Evolutionary conservation across 345 rosid genomes (phyloP), one percentile per base, ranked within the genome.

Genomic region (Linum usitatissimum): DNA sequence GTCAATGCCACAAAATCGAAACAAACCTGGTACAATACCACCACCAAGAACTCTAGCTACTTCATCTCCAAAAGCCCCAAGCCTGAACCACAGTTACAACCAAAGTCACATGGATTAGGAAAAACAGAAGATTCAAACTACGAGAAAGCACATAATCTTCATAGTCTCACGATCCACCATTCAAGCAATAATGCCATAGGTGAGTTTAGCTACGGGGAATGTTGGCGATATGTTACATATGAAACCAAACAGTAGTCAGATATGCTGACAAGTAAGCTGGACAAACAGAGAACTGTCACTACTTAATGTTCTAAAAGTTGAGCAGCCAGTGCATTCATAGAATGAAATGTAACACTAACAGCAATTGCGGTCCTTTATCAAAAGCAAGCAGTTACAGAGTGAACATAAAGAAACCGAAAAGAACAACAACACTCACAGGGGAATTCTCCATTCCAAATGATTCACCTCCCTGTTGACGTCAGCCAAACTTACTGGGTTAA

Each of bases 31-130:
- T 20, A 88, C 96, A 71, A 92, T 82, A 42, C 98, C 98, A 71
- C 97, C 95, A 67, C 98, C 98, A 70, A 92, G 96, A 67, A 92
- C 97, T 67, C 91, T 81, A 10, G 80, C 81, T 71, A 90, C 90
- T 84, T 92, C 97, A 66, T 73, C 70, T 45, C 98, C 98, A 68
- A 92, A 87, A 30, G 40, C 72, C 60, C 94, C 98, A 67, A 75
- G 66, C 80, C 98, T 91, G 71, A 58, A 71, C 18, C 62, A 21
- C 42, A 67, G 71, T 58, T 21, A 9, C 60, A 66, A 42, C 48
- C 66, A 68, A 64, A 23, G 13, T 71, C 69, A 55, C 51, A 5
- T 45, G 51, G 51, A 45, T 45, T 4, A 45, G 14, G 14, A 45
- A 9, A 45, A 45, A 45, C 51, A 45, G 51, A 4, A 7, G 51